A percentile compares a stretch with the other conserved stretches of the same genome.
phyloP scores from a whole-genome alignment of 805 yeast genomes.

The Candida boidinii region DNA sequence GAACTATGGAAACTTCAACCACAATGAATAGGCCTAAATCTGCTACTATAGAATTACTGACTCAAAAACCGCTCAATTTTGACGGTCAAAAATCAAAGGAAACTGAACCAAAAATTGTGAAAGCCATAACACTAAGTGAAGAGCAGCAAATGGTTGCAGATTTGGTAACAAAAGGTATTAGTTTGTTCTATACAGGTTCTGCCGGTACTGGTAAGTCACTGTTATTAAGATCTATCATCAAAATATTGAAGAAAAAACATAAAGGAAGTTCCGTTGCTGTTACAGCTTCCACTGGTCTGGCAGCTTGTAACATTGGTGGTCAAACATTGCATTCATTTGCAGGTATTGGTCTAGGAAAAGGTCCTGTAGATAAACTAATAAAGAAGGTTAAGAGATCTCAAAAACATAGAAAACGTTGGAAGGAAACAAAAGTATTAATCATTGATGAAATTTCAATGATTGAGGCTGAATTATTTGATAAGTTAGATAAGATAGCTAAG shows the following conservation, averaged over 20 bases:
- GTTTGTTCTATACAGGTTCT: constrained; percentile 89
- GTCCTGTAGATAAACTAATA: constrained; percentile 34
- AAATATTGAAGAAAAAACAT: constrained; percentile 36
- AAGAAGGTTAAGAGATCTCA: constrained; percentile 46
- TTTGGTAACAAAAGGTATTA: constrained; percentile 51
- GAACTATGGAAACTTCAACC: no score
- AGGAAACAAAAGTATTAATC: constrained; percentile 44
- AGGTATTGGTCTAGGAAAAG: constrained; percentile 69
- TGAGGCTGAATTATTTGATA: constrained; percentile 59
- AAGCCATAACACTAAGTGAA: constrained; percentile 31
- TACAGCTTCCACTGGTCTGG: constrained; percentile 80
- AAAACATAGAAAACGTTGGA: constrained; percentile 48
- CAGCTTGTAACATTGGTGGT: constrained; percentile 79
- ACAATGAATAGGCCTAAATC: no score
- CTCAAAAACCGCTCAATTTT: no score
- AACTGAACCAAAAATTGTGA: constrained; percentile 8
- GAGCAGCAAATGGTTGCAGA: constrained; percentile 64
- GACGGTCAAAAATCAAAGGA: no score
- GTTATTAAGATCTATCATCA: constrained; percentile 57
- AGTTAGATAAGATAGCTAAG: constrained; percentile 53
- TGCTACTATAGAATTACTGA: no score
- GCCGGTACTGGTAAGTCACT: constrained; percentile 99
- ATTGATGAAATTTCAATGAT: constrained; percentile 81
- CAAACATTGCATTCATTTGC: constrained; percentile 68
- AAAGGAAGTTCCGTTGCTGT: constrained; percentile 52